Evolutionary conservation across 345 rosid genomes (phyloP), one percentile per base, ranked within the genome.

Genomic region (Xanthoceras sorbifolium): DNA sequence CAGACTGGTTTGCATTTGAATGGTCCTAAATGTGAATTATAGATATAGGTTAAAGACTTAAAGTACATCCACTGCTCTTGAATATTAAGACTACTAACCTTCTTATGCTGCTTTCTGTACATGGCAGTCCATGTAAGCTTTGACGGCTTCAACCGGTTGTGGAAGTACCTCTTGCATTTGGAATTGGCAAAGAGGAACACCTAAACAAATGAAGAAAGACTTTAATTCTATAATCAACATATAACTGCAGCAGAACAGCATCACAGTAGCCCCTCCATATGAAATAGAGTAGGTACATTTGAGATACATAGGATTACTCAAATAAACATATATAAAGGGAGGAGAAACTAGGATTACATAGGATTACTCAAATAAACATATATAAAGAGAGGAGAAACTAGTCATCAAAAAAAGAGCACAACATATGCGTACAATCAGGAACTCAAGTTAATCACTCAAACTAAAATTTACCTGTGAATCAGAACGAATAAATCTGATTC

Each of bases 111-210:
- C 81, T 92, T 92, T 68, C 97, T 68, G 87, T 80, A 92, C 91
- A 92, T 90, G 63, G 94, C 90, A 38, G 97, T 90, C 97, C 97
- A 92, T 11, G 86, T 67, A 81, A 92, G 93, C 90, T 92, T 90
- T 0, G 94, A 90, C 10, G 94, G 97, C 88, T 92, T 92, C 86
- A 90, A 73, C 44, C 90, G 85, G 74, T 89, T 88, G 79, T 92
- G 97, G 78, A 92, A 92, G 73, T 92, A 92, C 83, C 91, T 87
- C 87, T 92, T 89, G 78, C 93, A 92, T 78, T 92, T 92, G 5
- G 94, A 92, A 79, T 90, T 92, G 3, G 75, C 68, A 77, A 92
- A 92, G 78, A 92, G 84, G 83, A 92, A 92, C 55, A 90, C 97
- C 97, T 92, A 11, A 9, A 71, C 32, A 4, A 70, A 80, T 15